Base-by-base conservation (phyloP, 257 asterid species). In the Solanum lignicaule region DNA sequence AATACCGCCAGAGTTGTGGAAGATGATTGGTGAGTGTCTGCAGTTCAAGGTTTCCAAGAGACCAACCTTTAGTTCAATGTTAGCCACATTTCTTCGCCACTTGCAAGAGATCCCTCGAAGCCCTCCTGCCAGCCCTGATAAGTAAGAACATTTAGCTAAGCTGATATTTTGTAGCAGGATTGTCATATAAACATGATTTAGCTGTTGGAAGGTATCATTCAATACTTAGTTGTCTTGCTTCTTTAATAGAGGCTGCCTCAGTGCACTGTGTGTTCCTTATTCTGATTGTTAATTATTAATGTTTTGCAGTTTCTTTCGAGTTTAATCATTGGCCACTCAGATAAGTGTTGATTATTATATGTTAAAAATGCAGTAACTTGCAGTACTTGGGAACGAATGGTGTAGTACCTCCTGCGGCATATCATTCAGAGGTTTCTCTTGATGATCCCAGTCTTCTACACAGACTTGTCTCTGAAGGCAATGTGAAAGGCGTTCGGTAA, bases 21-120 rank as follows among this genome's bases (percentile, higher is more conserved):
- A 94, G 93, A 96, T 97, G 99, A 94, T 97, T 94, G 99, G 99
- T 88, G 99, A 97, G 91, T 97, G 99, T 92, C 93, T 97, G 91
- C 99, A 97, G 90, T 92, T 92, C 93, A 96, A 93, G 93, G 93
- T 95, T 72, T 94, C 98, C 76, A 94, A 82, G 90, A 94, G 99
- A 87, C 99, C 99, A 75, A 92, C 98, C 89, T 97, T 97, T 91
- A 95, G 93, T 92, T 93, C 98, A 60, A 97, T 97, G 99, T 89
- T 95, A 87, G 92, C 94, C 85, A 94, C 95, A 88, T 97, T 97
- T 92, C 98, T 97, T 87, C 98, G 96, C 31, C 95, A 95, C 93
- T 94, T 97, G 96, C 98, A 95, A 89, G 98, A 93, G 91, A 95
- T 97, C 90, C 99, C 99, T 83, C 94, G 97, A 92, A 97, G 97